Percentiles rank a stretch among this genome's conserved stretches.
Evolutionary conservation across 768 basidiomycete species (phyloP).

Genomic region (Amanita pseudoporphyria): DNA sequence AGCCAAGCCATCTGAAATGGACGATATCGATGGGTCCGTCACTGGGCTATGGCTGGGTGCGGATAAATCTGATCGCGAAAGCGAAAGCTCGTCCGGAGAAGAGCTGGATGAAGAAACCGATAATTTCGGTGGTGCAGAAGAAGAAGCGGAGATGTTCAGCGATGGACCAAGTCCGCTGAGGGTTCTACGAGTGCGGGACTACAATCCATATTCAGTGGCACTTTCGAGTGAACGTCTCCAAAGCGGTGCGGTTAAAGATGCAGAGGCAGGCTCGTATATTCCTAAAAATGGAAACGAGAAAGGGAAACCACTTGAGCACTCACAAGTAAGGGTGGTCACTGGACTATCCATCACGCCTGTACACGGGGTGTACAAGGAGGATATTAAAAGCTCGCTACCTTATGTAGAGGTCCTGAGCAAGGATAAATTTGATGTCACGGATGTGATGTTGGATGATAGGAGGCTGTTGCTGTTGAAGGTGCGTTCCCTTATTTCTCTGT

Average conservation of each 20-base stretch:
- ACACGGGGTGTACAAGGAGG: slow-evolving; percentile 36
- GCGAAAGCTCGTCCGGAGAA: slow-evolving; percentile 8
- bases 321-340: slow-evolving; percentile 27
- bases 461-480: slow-evolving; percentile 41
- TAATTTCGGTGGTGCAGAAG: slow-evolving; percentile 6
- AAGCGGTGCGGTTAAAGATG: neutral
- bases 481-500: slow-evolving; percentile 8
- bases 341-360: slow-evolving; percentile 30
- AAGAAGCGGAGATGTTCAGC: neutral
- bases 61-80: slow-evolving; percentile 9
- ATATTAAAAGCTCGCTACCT: slow-evolving; percentile 38
- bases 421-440: slow-evolving; percentile 38
- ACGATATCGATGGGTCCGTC: neutral
- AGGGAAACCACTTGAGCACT: slow-evolving; percentile 11
- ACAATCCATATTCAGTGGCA: slow-evolving; percentile 24
- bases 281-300: slow-evolving; percentile 18
- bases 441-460: slow-evolving; percentile 50
- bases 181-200: slow-evolving; percentile 27
- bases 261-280: neutral
- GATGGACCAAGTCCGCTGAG: slow-evolving; percentile 9
- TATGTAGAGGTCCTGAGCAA: slow-evolving; percentile 42
- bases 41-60: neutral
- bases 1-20: neutral
- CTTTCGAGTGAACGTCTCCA: slow-evolving; percentile 1
- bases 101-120: slow-evolving; percentile 9